These are phyloP conservation scores for Arachnomyces sp. DNA, from an alignment of 2,329 filamentous ascomycete genomes.

Conservation along the genomic window DNA sequence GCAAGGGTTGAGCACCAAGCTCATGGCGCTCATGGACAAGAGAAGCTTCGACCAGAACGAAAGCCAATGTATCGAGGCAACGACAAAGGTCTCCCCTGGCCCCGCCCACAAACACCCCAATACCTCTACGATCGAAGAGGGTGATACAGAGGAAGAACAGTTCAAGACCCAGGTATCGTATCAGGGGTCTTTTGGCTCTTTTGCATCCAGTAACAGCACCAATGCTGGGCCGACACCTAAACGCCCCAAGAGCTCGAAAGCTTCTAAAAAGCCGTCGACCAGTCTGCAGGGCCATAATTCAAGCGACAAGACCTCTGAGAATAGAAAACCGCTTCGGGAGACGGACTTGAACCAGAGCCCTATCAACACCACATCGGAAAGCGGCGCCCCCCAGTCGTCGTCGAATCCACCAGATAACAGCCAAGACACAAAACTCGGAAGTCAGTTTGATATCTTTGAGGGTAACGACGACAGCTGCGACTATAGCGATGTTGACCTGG, in stretches of 20 bases:
- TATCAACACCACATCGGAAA: not conserved
- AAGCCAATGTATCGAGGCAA: slow-evolving; percentile 11
- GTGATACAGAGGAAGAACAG: slow-evolving; percentile 13
- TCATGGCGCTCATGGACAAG: slow-evolving; percentile 32
- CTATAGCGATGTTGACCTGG: slow-evolving; percentile 23
- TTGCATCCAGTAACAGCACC: slow-evolving; percentile 4
- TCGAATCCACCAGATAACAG: slow-evolving; percentile 4
- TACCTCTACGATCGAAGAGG: slow-evolving; percentile 7
- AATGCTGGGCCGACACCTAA: slow-evolving; percentile 20
- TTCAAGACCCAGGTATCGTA: slow-evolving; percentile 9
- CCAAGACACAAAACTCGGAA: slow-evolving; percentile 3
- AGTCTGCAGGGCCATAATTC: too few species aligned
- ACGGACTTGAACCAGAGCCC: not conserved
- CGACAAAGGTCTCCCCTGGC: slow-evolving; percentile 6
- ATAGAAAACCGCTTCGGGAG: slow-evolving; percentile 1
- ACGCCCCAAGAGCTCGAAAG: slow-evolving; percentile 18
- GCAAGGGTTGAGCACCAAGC: slow-evolving; percentile 29
- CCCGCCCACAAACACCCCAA: slow-evolving; percentile 1
- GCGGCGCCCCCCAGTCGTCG: too few species aligned
- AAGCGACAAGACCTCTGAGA: not conserved
- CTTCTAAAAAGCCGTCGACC: slow-evolving; percentile 9
- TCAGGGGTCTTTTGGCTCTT: slow-evolving; percentile 17
- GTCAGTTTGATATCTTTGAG: slow-evolving; percentile 9
- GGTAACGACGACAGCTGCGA: slow-evolving; percentile 14
- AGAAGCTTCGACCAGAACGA: slow-evolving; percentile 12